Base-by-base conservation (phyloP, 2,329 filamentous ascomycete genomes). In the Colletotrichum incanum region DNA sequence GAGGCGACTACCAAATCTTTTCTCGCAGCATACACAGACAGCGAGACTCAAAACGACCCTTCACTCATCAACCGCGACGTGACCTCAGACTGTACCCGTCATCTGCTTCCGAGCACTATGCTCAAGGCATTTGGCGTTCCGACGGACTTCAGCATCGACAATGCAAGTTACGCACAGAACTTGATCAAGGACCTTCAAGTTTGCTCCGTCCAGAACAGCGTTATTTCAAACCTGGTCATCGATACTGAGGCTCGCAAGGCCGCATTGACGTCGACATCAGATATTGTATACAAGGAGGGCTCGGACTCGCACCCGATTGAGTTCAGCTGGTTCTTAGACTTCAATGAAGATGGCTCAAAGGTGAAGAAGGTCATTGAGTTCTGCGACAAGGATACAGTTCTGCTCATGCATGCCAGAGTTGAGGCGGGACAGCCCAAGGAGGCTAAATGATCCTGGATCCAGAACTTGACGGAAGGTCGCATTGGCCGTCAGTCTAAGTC, bases 351-450 rank as follows among this genome's bases (percentile, higher is more conserved):
- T 31, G 65, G 60, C 2, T 65, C 60, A 18, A 72, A 72, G 20
- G 34, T 69, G n/a, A 69, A 26, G 23, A 69, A 34, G 49, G 70
- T 62, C 3, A 45, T 50, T 80, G 45, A 62, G 64, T 67, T 61
- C 34, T 20, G 81, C 81, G n/a, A 83, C 81, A 61, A 84, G 76
- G 31, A 84, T 9, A 52, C 26, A 0, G 16, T 52, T 14, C 49
- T 28, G 8, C 26, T 52, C 16, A 2, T 52, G 14, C 14, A 52
- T 9, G 26, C 23, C 16, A 28, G 49, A 18, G 49, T 18, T 28
- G 6, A 18, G 23, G 49, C 49, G 49, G 49, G 14, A 11, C 23
- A 28, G 23, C 7, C 14, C 16, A 18, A 52, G 49, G 26, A 52
- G 5, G 14, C 18, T 4, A 11, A 14, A 5, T 6, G 47, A 1